Percentiles rank a stretch among this genome's conserved stretches.
Conservation (phyloP, 768 basidiomycete species). For the Pleurotus tuber-regium region DNA sequence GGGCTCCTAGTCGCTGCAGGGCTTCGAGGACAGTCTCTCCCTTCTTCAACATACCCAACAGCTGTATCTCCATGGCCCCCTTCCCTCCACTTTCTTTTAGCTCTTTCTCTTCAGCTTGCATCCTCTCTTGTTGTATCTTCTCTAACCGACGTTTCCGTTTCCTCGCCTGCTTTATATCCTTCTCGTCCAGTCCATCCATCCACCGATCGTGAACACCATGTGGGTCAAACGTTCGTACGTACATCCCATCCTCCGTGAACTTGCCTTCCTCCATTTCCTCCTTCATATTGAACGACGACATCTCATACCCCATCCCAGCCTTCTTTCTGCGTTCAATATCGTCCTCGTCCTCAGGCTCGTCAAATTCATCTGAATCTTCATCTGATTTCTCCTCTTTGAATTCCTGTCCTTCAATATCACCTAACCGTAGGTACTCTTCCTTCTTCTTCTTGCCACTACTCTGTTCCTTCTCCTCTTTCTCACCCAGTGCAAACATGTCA, state of each 20-base stretch:
- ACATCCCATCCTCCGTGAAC: conserved; percentile 91
- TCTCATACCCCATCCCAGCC: conserved; percentile 88
- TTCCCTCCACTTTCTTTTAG: conserved; percentile 66
- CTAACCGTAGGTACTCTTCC: conserved; percentile 77
- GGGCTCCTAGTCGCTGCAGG: conserved; percentile 76
- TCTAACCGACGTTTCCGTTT: conserved; percentile 75
- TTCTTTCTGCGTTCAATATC: conserved; percentile 74
- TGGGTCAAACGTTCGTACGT: conserved; percentile 83
- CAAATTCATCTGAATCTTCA: conserved; percentile 40
- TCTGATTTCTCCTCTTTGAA: conserved; percentile 56
- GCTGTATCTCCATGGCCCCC: conserved; percentile 57
- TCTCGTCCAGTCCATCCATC: conserved; percentile 90
- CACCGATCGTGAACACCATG: conserved; percentile 92
- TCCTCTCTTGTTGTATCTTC: conserved; percentile 63
- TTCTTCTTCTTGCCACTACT: conserved; percentile 47
- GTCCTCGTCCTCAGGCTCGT: conserved; percentile 72
- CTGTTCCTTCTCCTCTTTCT: conserved; percentile 54
- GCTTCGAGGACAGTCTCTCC: conserved; percentile 92
- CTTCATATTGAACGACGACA: conserved; percentile 98
- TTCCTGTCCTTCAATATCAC: conserved; percentile 97
- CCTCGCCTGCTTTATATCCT: conserved; percentile 80
- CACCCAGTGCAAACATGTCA: conserved; percentile 77
- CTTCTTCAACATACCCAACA: conserved; percentile 76
- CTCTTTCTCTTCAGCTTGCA: conserved; percentile 73
- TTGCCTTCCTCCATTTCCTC: conserved; percentile 98